Base-by-base conservation (phyloP, 228 moss, liverwort and hornwort species). In the Sphagnum magellanicum region DNA sequence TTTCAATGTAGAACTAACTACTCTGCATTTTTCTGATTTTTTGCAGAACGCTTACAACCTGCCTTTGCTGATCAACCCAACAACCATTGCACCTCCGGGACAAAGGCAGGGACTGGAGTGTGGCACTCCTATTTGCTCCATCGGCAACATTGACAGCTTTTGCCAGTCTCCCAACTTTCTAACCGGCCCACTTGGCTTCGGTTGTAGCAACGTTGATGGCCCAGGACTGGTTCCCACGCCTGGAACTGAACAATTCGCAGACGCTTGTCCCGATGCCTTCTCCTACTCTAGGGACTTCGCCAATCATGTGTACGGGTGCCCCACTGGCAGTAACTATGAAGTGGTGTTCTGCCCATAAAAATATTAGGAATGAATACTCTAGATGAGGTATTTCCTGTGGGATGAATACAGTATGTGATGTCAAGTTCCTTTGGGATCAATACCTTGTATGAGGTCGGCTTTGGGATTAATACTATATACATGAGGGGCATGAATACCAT, bases 31-130 rank as follows among this genome's bases (percentile, higher is more conserved):
- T 17, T 17, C 17, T 17, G 17, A 17, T 17, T 17, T 12, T 53
- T 53, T 7, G 53, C 65, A 79, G 64, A 47, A 72, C 1, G 69
- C 62, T 13, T 79, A 73, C 57, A 75, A 79, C 16, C 55, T 72
- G 0, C 61, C 67, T 8, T 6, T 78, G 6, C 0, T 5, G 74
- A 74, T 71, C 70, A 74, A 70, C 63, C 70, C 74, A 51, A 74
- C 67, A 53, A 53, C 46, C 1, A 16, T 50, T 6, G 50, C 50
- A 48, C 0, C 0, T 3, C 49, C 5, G 10, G 48, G 12, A 10
- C 17, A 17, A 0, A 17, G 17, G 17, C 17, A 17, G 0, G 53
- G 53, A 12, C 53, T 53, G 46, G 52, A 65, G 0, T 75, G 72
- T 15, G 72, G 72, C 13, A 47, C 48, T 49, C 65, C 65, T 6